Base-by-base conservation (phyloP, 352 stramenopile species). In the Aphanomyces invadans region DNA sequence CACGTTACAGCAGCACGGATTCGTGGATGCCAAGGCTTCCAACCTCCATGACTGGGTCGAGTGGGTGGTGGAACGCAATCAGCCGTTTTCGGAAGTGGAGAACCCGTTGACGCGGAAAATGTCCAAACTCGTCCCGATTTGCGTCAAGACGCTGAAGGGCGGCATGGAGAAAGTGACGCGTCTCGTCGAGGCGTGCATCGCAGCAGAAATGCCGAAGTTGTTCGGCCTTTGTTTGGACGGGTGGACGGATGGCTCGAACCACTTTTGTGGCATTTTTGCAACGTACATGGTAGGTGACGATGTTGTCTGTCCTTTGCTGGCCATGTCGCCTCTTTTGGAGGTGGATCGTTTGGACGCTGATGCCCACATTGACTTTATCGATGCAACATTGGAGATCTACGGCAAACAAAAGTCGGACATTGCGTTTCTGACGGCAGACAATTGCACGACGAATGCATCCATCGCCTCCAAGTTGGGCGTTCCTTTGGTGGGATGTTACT, bases 81-180 rank as follows among this genome's bases (percentile, higher is more conserved):
- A n/a, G n/a, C n/a, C n/a, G n/a, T n/a, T n/a, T 78, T 68, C 54
- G 10, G 51, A 2, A 0, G 11, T 19, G 3, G n/a, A 17, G 46
- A n/a, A 68, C 42, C 38, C 57, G 29, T 45, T 70, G 54, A 15
- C 21, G 48, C 25, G 64, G 64, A n/a, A n/a, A n/a, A 42, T 42
- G 36, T 42, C 36, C 7, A 7, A 15, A 15, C 36, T 42, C 7
- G 36, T 15, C 36, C 36, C 36, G 7, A 42, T 42, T 42, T 42
- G 36, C 36, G 36, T 42, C 7, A 42, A 42, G 36, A 42, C 36
- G 36, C 15, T 42, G 15, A 42, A 42, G 36, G 7, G 7, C 15
- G 36, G 7, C 36, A 42, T 42, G 36, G 36, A 42, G 7, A 42
- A 42, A 15, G 36, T 42, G 7, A 42, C 36, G 15, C 36, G 36